Base-by-base conservation (phyloP, 1,284 basidiomycete genomes). In the Fistulina hepatica region DNA sequence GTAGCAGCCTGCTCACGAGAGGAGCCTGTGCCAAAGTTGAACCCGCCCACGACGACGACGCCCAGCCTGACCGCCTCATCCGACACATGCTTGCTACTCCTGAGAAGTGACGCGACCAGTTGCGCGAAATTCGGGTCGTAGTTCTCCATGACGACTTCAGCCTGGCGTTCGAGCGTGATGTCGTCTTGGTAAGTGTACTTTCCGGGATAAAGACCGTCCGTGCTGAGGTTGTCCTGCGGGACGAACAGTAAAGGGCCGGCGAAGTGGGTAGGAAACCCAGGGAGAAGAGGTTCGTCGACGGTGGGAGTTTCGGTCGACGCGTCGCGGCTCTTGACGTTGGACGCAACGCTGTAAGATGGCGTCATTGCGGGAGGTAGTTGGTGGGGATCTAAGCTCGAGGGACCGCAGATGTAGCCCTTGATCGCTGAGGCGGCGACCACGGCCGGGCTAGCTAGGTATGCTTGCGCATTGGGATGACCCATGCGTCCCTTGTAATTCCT, bases 181-280 rank as follows among this genome's bases (percentile, higher is more conserved):
- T 97, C 95, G 58, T 99, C 94, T 60, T 97, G 92, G 61, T 99
- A 98, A 1, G 95, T 99, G 62, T 99, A 99, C 61, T 97, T 99
- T 23, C 94, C 95, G 0, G 94, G 95, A 64, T 99, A 99, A 55
- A 99, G 91, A 5, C 89, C 95, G 54, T 99, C 94, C 1, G 94
- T 99, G 58, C 94, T 98, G 41, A 99, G 61, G 58, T 99, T 99
- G 60, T 98, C 94, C 55, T 97, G 92, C 0, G 95, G 94, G 0
- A 81, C 77, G 53, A 97, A 99, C 34, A 97, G 67, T 6, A 97
- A 63, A 0, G 82, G 78, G 0, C 95, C 95, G 2, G 72, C 59
- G 60, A 99, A 97, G 22, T 65, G 60, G 6, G 74, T 58, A 0
- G 95, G 94, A 72, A 99, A 95, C 1, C 78, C 80, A 3, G 76